These are phyloP conservation scores for Cucumis melo DNA, from an alignment of 306 rosid species.

Conservation along the genomic window DNA sequence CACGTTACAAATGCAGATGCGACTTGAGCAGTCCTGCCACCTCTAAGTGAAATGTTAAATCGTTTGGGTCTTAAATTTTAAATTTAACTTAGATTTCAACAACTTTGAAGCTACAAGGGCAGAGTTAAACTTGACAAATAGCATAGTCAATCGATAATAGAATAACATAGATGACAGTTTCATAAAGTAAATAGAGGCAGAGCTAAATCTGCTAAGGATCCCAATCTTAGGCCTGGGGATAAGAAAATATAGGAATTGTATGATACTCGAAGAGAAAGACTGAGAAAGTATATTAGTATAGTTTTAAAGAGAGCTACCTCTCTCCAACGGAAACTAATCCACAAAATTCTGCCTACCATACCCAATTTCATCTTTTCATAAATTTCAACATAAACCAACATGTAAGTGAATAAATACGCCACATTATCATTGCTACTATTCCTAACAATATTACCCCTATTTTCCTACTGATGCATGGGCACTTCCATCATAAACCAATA, in stretches of 20 bases:
- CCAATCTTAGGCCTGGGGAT: not conserved
- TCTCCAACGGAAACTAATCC: not conserved
- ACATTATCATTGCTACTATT: not conserved
- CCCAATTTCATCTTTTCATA: not conserved
- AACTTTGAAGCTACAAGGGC: not conserved
- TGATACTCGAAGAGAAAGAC: not conserved
- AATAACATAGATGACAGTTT: not conserved
- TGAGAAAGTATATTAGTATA: not conserved
- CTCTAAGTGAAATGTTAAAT: too few species aligned
- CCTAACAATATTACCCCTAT: not conserved
- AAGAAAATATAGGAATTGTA: not conserved
- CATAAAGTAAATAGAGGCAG: not conserved
- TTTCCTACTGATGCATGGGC: not conserved
- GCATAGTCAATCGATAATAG: not conserved
- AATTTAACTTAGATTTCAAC: too few species aligned
- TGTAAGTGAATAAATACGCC: not conserved
- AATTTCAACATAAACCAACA: not conserved
- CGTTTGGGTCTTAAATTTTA: too few species aligned
- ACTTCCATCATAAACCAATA: not conserved
- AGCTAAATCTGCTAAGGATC: not conserved
- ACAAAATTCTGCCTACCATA: not conserved
- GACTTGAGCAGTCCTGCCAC: too few species aligned
- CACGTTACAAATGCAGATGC: too few species aligned
- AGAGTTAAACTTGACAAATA: not conserved
- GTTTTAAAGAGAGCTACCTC: not conserved